phyloP scores from a whole-genome alignment of 164 flowering plant genomes.

The Macadamia tetraphylla region DNA sequence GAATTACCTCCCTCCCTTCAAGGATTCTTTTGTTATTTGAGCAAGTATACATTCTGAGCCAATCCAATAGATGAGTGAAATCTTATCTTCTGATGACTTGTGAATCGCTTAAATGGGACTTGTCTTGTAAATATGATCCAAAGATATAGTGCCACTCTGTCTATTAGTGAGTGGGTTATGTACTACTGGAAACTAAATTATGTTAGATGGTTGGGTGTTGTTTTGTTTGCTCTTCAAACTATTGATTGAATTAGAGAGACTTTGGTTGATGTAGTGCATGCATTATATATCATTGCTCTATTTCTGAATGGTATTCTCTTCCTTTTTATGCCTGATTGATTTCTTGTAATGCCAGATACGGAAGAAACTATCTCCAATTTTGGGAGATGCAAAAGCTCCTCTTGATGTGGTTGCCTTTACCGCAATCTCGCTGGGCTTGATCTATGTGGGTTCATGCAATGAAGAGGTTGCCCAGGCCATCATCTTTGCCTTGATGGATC shows the following conservation, averaged over 20 bases:
- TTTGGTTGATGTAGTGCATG: background rate
- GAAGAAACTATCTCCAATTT: conserved; percentile 48
- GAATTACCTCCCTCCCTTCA: background rate
- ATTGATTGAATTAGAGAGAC: background rate
- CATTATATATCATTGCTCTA: background rate
- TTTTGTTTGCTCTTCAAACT: background rate
- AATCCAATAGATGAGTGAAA: background rate
- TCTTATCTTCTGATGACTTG: background rate
- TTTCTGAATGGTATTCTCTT: background rate
- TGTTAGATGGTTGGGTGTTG: background rate
- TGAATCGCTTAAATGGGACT: too few relatives aligned
- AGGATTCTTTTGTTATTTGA: background rate
- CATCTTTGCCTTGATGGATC: conserved; percentile 87
- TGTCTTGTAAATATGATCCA: too few relatives aligned
- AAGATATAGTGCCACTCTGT: background rate
- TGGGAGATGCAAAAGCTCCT: conserved; percentile 74
- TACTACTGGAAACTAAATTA: background rate
- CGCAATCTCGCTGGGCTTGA: conserved; percentile 84
- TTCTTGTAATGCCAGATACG: conserved; percentile 45
- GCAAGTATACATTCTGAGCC: background rate
- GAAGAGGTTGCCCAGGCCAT: conserved; percentile 97
- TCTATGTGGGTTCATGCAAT: conserved; percentile 91
- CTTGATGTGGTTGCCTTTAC: conserved; percentile 91
- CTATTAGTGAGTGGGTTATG: background rate
- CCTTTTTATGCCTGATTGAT: conserved; percentile 4